Percentiles rank a stretch among this genome's conserved stretches.
Conservation (phyloP, 2,329 filamentous ascomycete genomes). For the Penicillium freii region DNA sequence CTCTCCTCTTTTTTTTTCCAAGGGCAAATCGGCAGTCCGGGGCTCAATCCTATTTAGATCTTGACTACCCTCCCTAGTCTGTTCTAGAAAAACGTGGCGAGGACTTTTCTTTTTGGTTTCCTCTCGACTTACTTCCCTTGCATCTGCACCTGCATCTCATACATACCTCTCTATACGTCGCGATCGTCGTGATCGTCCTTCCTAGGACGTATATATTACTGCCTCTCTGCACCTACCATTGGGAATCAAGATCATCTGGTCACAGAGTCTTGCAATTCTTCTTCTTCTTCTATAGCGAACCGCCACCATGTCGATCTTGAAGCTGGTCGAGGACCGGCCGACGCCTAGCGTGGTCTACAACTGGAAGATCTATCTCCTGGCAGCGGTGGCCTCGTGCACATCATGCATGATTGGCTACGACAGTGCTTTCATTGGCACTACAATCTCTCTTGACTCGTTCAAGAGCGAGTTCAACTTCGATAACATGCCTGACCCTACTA, state of each 20-base stretch:
- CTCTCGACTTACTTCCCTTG: neutral
- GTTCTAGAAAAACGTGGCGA: neutral
- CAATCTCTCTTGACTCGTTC: slow-evolving; percentile 69
- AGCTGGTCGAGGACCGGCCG: slow-evolving; percentile 48
- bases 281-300: neutral
- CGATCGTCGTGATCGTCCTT: slow-evolving; percentile 7
- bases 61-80: slow-evolving; percentile 8
- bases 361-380: slow-evolving; percentile 57
- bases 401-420: slow-evolving; percentile 64
- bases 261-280: neutral
- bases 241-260: slow-evolving; percentile 3
- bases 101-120: slow-evolving; percentile 7
- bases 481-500: slow-evolving; percentile 37
- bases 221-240: slow-evolving; percentile 9
- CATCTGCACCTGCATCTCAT: neutral
- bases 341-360: slow-evolving; percentile 60
- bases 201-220: slow-evolving; percentile 11
- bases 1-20: slow-evolving; percentile 8
- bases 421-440: slow-evolving; percentile 76
- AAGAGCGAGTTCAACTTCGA: slow-evolving; percentile 65
- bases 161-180: neutral
- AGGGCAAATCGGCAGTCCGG: slow-evolving; percentile 9
- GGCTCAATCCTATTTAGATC: slow-evolving; percentile 23
- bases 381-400: slow-evolving; percentile 55
- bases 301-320: slow-evolving; percentile 40